These are phyloP conservation scores for Tripidium arundinaceum DNA, from an alignment of 202 grass and related monocot species.

Conservation along the genomic window DNA sequence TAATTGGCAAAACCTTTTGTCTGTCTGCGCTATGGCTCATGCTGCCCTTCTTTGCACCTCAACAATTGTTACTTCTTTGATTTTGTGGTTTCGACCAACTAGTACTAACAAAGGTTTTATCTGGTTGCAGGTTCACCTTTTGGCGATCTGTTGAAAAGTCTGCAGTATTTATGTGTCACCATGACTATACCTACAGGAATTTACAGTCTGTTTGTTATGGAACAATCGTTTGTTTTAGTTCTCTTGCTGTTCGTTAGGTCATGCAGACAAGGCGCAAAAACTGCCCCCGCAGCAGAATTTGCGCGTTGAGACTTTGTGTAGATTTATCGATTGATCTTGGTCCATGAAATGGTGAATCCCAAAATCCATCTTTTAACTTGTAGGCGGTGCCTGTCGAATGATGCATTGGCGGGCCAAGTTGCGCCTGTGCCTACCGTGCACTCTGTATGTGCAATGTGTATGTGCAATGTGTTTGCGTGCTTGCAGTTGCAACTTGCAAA, in stretches of 20 bases:
- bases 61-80: neutral
- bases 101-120: neutral
- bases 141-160: conserved; percentile 2
- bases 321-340: conserved; percentile 24
- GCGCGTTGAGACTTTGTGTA: conserved; percentile 32
- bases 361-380: neutral
- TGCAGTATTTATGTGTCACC: conserved; percentile 17
- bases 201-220: conserved; percentile 38
- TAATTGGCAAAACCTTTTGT: neutral
- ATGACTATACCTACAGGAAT: conserved; percentile 45
- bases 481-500: neutral
- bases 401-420: neutral
- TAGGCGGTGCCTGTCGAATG: neutral
- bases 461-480: neutral
- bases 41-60: neutral
- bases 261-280: conserved; percentile 31
- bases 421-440: no score
- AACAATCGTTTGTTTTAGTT: conserved; percentile 25
- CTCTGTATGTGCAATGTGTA: no score
- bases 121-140: conserved; percentile 24
- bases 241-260: conserved; percentile 6
- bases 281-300: conserved; percentile 2
- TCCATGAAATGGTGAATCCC: neutral
- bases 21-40: neutral
- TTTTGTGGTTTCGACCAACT: neutral